These are phyloP conservation scores for Colletotrichum phormii DNA, from an alignment of 2,329 filamentous ascomycete genomes.

Conservation along the genomic window DNA sequence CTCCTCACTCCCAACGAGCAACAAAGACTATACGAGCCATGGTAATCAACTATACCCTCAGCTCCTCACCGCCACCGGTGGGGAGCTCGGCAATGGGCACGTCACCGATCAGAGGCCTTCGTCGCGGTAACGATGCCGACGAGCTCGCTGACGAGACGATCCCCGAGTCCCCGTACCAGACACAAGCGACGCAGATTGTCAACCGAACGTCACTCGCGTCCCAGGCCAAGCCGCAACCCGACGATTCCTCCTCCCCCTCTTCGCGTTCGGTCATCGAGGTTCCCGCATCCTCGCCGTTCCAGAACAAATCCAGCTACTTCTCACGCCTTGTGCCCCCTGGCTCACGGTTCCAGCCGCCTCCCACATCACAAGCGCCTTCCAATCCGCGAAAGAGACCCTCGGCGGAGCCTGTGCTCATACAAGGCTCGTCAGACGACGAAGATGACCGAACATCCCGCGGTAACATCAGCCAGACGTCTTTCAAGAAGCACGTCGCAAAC, in stretches of 20 bases:
- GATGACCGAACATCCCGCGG: slow-evolving; percentile 67
- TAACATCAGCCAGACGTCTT: slow-evolving; percentile 72
- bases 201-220: slow-evolving; percentile 50
- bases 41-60: slow-evolving; percentile 18
- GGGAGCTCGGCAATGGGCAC: slow-evolving; percentile 1
- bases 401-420: slow-evolving; percentile 56
- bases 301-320: slow-evolving; percentile 42
- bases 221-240: slow-evolving; percentile 37
- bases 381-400: slow-evolving; percentile 50
- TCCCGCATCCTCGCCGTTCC: slow-evolving; percentile 85
- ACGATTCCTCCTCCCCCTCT: slow-evolving; percentile 56
- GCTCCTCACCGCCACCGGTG: slow-evolving; percentile 28
- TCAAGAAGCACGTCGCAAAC: slow-evolving; percentile 54
- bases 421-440: slow-evolving; percentile 58
- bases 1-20: background rate
- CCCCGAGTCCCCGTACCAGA: slow-evolving; percentile 55
- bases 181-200: slow-evolving; percentile 62
- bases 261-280: slow-evolving; percentile 75
- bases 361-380: slow-evolving; percentile 52
- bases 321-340: slow-evolving; percentile 80
- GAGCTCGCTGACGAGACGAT: slow-evolving; percentile 60
- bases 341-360: slow-evolving; percentile 72
- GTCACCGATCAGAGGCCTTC: slow-evolving; percentile 10
- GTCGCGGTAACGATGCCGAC: slow-evolving; percentile 52
- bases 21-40: slow-evolving; percentile 2